Base-by-base conservation (phyloP, 2,329 filamentous ascomycete genomes). In the Alternaria metachromatica region DNA sequence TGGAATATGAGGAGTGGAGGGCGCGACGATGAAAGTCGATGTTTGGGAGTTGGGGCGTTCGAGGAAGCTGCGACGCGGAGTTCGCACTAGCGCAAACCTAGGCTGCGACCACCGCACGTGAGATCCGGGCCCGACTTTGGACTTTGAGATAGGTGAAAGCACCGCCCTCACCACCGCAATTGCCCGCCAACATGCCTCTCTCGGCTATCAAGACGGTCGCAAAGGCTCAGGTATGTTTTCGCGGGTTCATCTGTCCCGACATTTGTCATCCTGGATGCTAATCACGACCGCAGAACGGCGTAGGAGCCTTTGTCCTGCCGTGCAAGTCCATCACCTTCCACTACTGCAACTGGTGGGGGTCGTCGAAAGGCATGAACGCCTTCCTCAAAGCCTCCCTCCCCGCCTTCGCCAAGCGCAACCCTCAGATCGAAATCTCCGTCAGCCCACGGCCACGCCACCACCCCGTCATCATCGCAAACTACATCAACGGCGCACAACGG, bases 341-440 rank as follows among this genome's bases (percentile, higher is more conserved):
- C 84, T 99, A 97, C 85, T 98, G 96, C 85, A 94, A 98, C 86
- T 94, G 92, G 88, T 93, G 92, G 62, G 96, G 94, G 67, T 97
- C 93, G 81, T 98, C 95, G 41, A 89, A 85, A 76, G 96, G 96
- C 78, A 97, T 98, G 94, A 96, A 97, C 75, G 84, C 89, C 72
- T 97, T 97, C 85, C 89, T 98, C 80, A 91, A 91, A 80, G 86
- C 90, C 66, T 84, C 88, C 45, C 90, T 97, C 62, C 85, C 90
- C 53, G 83, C 86, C 70, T 97, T 99, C 83, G 94, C 94, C 59
- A 84, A 88, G 72, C 84, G 87, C 73, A 92, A 97, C 82, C 94
- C 95, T 28, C 88, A 93, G 80, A 90, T 98, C 85, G 94, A 98
- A 83, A 93, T 99, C 82, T 89, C 89, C 75, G 89, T 99, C 64